Percentiles rank a stretch among this genome's conserved stretches.
Conservation (phyloP, 768 basidiomycete genomes). For the Suillus sp. region DNA sequence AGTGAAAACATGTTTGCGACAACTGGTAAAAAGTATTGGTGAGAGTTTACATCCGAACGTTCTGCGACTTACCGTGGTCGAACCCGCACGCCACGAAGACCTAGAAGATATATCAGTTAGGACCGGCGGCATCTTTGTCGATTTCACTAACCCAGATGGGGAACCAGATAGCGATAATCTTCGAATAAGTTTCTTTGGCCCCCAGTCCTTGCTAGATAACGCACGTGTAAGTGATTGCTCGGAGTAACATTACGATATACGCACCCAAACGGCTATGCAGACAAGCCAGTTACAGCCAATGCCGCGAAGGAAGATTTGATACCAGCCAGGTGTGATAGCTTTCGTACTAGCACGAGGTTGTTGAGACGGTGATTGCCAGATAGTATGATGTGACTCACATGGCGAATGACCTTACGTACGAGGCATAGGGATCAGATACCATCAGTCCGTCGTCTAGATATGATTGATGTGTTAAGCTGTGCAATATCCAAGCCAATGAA, state of each 20-base stretch:
- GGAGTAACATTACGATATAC: slow-evolving; percentile 24
- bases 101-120: slow-evolving; percentile 32
- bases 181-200: slow-evolving; percentile 68
- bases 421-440: slow-evolving; percentile 56
- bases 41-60: background rate
- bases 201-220: slow-evolving; percentile 62
- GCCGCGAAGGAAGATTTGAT: slow-evolving; percentile 72
- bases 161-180: slow-evolving; percentile 70
- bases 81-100: slow-evolving; percentile 71
- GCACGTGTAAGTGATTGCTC: slow-evolving; percentile 8
- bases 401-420: slow-evolving; percentile 55
- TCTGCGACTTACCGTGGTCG: slow-evolving; percentile 60
- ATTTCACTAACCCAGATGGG: slow-evolving; percentile 63
- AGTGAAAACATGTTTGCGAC: slow-evolving; percentile 79
- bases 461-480: slow-evolving; percentile 4
- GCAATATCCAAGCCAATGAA: background rate
- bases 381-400: slow-evolving; percentile 46
- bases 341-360: slow-evolving; percentile 48
- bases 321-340: slow-evolving; percentile 65
- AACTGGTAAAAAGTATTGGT: slow-evolving; percentile 38
- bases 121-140: background rate
- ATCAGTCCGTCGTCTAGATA: slow-evolving; percentile 59
- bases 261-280: slow-evolving; percentile 70
- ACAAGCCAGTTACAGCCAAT: slow-evolving; percentile 82
- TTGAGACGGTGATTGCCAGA: slow-evolving; percentile 1